phyloP scores from a whole-genome alignment of 1,139 yeast species.

The Kodamaea ohmeri region DNA sequence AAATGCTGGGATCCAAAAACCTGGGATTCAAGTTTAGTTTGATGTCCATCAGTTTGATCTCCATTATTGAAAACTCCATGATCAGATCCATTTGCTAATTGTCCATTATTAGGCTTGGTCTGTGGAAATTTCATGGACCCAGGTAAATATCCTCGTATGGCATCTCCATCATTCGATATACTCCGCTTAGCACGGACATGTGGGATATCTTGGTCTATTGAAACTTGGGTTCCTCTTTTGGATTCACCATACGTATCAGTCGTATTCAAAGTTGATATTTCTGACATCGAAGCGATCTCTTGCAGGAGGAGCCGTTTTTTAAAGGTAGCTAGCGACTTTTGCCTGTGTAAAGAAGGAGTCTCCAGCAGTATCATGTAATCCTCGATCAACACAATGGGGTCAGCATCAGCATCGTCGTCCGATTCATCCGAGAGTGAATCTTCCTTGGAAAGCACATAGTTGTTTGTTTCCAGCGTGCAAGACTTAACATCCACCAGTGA shows the following conservation, averaged over 20 bases:
- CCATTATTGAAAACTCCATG: too few species aligned
- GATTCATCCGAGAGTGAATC: constrained; percentile 14
- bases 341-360: constrained; percentile 20
- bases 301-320: constrained; percentile 25
- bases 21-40: neutral
- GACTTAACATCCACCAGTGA: constrained; percentile 5
- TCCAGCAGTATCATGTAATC: constrained; percentile 36
- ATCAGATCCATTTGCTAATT: too few species aligned
- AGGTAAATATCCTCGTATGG: too few species aligned
- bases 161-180: constrained; percentile 14
- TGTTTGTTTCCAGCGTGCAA: constrained; percentile 3
- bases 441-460: neutral
- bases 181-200: constrained; percentile 12
- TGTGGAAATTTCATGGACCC: too few species aligned
- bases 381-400: constrained; percentile 52
- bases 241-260: too few species aligned
- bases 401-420: constrained; percentile 35
- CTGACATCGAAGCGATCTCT: constrained; percentile 13
- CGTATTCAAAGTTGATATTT: constrained; percentile 10
- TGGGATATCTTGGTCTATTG: constrained; percentile 7
- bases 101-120: too few species aligned
- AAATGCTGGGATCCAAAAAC: too few species aligned
- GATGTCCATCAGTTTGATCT: too few species aligned
- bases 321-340: constrained; percentile 40
- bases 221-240: too few species aligned